Evolutionary conservation across 768 basidiomycete genomes (phyloP), one percentile per base, ranked within the genome.

Genomic region (Boletus reticuloceps): DNA sequence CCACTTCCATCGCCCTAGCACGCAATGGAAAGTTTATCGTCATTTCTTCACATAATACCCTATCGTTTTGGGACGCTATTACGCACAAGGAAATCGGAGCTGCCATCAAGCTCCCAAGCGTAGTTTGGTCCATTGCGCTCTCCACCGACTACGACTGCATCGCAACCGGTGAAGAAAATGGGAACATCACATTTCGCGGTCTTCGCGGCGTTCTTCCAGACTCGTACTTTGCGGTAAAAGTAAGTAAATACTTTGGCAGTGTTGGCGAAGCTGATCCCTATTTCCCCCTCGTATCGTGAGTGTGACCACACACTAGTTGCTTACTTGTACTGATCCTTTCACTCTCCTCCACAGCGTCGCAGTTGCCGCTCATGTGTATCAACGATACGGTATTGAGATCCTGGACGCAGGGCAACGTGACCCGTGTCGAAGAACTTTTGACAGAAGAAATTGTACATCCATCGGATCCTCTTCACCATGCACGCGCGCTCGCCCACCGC

Each of bases 31-130:
- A 27, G 19, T 58, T 59, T 32, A 19, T 34, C 4, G 32, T 36
- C 5, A 5, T 47, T 8, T 36, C 40, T 4, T 25, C 29, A 1
- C n/a, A 20, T 10, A 9, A 43, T 2, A 40, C 34, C 3, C 5
- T 57, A 4, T 58, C 54, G 1, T 57, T 59, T 37, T 57, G 55
- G 51, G 51, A 56, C 16, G 27, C 29, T 22, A 13, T 12, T 17
- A 49, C 46, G 1, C 20, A 36, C 22, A 3, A 36, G 29, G 47
- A 44, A 36, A 49, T 58, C 2, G 56, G 56, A 3, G 3, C 14
- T 12, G 46, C 6, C 7, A 20, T 47, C 29, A 20, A 44, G 0
- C 8, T 27, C 5, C 5, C 20, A 13, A 22, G 29, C 17, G 0
- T 1, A 0, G 16, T 50, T 36, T 29, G 36, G 40, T 52, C 38